A percentile compares a stretch with the other conserved stretches of the same genome.
Evolutionary conservation across 2,329 filamentous ascomycete genomes (phyloP).

Genomic region (Mycosphaerelloides madeirae): DNA sequence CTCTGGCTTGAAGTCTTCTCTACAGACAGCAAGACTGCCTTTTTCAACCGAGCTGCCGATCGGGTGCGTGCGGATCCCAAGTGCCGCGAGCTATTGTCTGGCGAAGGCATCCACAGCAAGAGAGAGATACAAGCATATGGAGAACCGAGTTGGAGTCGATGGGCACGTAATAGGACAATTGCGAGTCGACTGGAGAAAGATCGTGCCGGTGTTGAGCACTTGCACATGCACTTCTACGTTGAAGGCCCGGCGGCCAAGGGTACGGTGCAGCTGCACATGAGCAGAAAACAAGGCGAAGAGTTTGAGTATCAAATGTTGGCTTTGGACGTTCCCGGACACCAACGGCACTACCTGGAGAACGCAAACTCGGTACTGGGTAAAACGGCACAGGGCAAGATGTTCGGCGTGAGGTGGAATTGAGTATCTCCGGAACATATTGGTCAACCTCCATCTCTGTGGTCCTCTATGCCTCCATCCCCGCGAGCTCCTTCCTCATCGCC

Average conservation of each 20-base stretch:
- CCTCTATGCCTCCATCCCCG: too few species aligned
- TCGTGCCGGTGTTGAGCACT: slow-evolving; percentile 68
- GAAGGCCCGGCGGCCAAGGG: slow-evolving; percentile 72
- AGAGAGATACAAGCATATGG: slow-evolving; percentile 72
- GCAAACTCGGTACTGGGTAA: slow-evolving; percentile 47
- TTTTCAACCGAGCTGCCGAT: slow-evolving; percentile 83
- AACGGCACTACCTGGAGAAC: slow-evolving; percentile 62
- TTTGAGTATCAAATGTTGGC: slow-evolving; percentile 77
- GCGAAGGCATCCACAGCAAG: slow-evolving; percentile 50
- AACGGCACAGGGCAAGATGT: slow-evolving; percentile 44
- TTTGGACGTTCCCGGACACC: slow-evolving; percentile 67
- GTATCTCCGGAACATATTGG: too few species aligned
- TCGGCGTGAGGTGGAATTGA: slow-evolving; percentile 57
- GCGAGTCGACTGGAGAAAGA: slow-evolving; percentile 58
- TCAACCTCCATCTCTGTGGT: too few species aligned
- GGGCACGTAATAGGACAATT: slow-evolving; percentile 61
- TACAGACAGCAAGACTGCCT: slow-evolving; percentile 73
- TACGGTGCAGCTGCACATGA: slow-evolving; percentile 71
- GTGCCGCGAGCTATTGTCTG: slow-evolving; percentile 70
- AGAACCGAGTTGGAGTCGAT: slow-evolving; percentile 74
- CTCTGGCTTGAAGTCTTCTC: slow-evolving; percentile 80
- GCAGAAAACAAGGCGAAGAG: slow-evolving; percentile 58
- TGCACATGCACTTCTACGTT: slow-evolving; percentile 82
- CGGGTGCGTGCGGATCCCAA: slow-evolving; percentile 67
- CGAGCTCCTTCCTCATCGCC: slow-evolving; percentile 53